A percentile compares a stretch with the other conserved stretches of the same genome.
These are phyloP conservation scores for Herpomyces periplanetae DNA, from an alignment of 2,329 filamentous ascomycete genomes.

Conservation along the genomic window DNA sequence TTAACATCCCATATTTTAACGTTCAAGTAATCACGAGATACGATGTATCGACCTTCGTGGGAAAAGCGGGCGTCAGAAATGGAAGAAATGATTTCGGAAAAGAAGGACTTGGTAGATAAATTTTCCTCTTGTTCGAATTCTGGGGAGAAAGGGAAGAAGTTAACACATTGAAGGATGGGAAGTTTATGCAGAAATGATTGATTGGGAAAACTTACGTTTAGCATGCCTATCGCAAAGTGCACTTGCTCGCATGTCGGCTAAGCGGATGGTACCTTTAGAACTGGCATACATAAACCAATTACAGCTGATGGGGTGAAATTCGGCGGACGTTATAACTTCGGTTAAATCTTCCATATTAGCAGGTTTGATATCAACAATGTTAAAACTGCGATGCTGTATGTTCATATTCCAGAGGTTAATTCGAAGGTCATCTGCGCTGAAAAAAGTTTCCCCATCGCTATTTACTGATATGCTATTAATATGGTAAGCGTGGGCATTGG, in stretches of 20 bases:
- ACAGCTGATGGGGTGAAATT: conserved; percentile 85
- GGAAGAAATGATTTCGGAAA: conserved; percentile 95
- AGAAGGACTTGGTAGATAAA: conserved; percentile 80
- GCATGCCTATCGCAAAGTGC: conserved; percentile 80
- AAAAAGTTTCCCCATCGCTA: conserved; percentile 94
- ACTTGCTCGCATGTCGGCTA: conserved; percentile 91
- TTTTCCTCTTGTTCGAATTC: conserved; percentile 98
- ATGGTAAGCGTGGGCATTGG: conserved; percentile 92
- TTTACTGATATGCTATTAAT: conserved; percentile 99
- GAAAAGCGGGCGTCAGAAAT: conserved; percentile 97
- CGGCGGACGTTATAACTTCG: conserved; percentile 87
- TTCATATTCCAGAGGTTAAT: conserved; percentile 98
- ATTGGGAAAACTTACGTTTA: conserved; percentile 24
- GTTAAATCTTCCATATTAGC: conserved; percentile 98
- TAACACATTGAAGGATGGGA: conserved; percentile 2
- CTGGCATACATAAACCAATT: conserved; percentile 99
- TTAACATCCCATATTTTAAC: conserved; percentile 99
- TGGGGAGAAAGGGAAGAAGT: conserved; percentile 9
- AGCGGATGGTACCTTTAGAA: conserved; percentile 91
- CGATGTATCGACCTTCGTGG: conserved; percentile 73
- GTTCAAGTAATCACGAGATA: conserved; percentile 85
- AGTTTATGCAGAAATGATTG: not conserved
- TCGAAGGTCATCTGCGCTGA: conserved; percentile 83
- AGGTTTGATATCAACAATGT: conserved; percentile 97
- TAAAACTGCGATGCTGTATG: conserved; percentile 98